These are phyloP conservation scores for Pleurostoma richardsiae DNA, from an alignment of 2,329 filamentous ascomycete genomes.

Conservation along the genomic window DNA sequence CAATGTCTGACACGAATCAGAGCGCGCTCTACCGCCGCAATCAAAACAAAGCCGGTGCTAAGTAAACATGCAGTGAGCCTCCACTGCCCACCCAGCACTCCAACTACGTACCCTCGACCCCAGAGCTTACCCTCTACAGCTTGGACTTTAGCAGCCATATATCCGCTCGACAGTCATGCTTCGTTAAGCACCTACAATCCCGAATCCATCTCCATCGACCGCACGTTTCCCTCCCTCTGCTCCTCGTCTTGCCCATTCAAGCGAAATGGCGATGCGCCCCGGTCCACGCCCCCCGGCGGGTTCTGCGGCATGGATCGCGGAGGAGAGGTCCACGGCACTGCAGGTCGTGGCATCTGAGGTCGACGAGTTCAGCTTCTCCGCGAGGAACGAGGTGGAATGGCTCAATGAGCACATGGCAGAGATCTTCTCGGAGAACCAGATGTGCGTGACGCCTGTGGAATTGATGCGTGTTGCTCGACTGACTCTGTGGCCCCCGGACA, in stretches of 20 bases:
- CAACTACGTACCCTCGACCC: too few relatives aligned
- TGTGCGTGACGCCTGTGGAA: slow-evolving; percentile 54
- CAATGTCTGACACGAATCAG: too few relatives aligned
- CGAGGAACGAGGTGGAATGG: slow-evolving; percentile 94
- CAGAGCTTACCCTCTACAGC: too few relatives aligned
- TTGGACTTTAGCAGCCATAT: too few relatives aligned
- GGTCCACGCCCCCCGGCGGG: slow-evolving; percentile 66
- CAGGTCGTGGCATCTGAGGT: slow-evolving; percentile 75
- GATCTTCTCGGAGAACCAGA: slow-evolving; percentile 80
- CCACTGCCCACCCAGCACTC: too few relatives aligned
- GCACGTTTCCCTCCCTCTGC: too few relatives aligned
- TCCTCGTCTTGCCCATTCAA: slow-evolving; percentile 1
- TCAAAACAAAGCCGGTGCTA: too few relatives aligned
- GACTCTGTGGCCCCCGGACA: slow-evolving; percentile 27
- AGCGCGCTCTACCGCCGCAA: too few relatives aligned
- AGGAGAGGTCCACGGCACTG: slow-evolving; percentile 74
- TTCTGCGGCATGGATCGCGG: slow-evolving; percentile 77
- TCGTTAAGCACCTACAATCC: background rate
- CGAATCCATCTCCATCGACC: too few relatives aligned
- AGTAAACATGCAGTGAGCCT: too few relatives aligned
- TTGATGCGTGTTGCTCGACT: background rate
- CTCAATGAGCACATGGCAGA: slow-evolving; percentile 97
- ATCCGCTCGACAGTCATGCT: background rate
- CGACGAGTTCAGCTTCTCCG: slow-evolving; percentile 90
- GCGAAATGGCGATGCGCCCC: slow-evolving; percentile 37